Percentiles rank a stretch among this genome's conserved stretches.
phyloP scores from a whole-genome alignment of 2,329 filamentous ascomycete genomes.

The Penicillium aurantiogriseum region DNA sequence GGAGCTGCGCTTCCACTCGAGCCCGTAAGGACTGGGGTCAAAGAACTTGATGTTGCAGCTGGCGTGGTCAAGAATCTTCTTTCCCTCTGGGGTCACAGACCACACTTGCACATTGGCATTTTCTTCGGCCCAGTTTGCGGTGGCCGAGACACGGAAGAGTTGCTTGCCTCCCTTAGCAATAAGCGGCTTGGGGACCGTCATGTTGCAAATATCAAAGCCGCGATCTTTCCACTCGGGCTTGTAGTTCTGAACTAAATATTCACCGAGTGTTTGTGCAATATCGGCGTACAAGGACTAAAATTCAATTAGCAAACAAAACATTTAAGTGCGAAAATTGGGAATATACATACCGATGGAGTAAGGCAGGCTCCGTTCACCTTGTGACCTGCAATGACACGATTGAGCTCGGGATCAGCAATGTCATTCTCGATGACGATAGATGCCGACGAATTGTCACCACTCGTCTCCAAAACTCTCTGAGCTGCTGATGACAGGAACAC shows the following conservation, averaged over 20 bases:
- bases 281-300: slow-evolving; percentile 38
- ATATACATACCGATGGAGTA: slow-evolving; percentile 31
- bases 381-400: slow-evolving; percentile 38
- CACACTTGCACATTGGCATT: slow-evolving; percentile 34
- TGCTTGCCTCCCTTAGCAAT: slow-evolving; percentile 50
- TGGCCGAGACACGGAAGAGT: slow-evolving; percentile 39
- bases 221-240: slow-evolving; percentile 32
- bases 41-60: slow-evolving; percentile 37
- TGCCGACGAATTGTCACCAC: slow-evolving; percentile 22
- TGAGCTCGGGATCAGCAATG: slow-evolving; percentile 34
- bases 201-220: slow-evolving; percentile 37
- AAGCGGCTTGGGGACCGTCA: slow-evolving; percentile 52
- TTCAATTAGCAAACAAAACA: not conserved
- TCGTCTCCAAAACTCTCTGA: slow-evolving; percentile 33
- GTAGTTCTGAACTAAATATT: slow-evolving; percentile 36
- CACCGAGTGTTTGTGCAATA: slow-evolving; percentile 38
- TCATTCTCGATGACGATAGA: slow-evolving; percentile 40
- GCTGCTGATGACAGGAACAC: slow-evolving; percentile 32
- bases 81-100: slow-evolving; percentile 39
- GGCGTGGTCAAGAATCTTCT: slow-evolving; percentile 39
- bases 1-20: slow-evolving; percentile 56
- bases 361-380: slow-evolving; percentile 38
- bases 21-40: slow-evolving; percentile 25
- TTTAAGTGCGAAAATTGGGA: slow-evolving; percentile 3
- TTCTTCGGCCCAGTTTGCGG: slow-evolving; percentile 36